Base-by-base conservation (phyloP, 192 early-diverging fungal species). In the Coemansia sp. region DNA sequence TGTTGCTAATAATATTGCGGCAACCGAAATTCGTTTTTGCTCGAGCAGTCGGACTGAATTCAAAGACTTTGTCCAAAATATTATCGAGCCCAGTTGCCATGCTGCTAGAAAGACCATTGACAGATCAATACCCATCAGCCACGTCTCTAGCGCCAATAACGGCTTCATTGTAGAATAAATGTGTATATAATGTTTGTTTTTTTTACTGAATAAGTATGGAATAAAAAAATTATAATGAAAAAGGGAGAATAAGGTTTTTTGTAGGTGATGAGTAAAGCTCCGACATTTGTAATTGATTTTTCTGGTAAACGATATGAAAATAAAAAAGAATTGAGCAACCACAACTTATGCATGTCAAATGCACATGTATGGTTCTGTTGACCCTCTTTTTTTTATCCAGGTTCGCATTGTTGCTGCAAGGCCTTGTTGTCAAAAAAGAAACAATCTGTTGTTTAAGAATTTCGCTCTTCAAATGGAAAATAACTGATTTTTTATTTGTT, bases 401-500 rank as follows among this genome's bases (percentile, higher is more conserved):
- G 22, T 28, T 28, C 22, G 22, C 22, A 28, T 28, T 28, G 22
- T 28, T 28, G 22, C 22, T 28, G 22, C 22, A 28, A 28, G 22
- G 22, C 1, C 22, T 41, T 41, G 39, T 41, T 41, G 39, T 12
- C 39, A 41, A 41, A 41, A 9, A n/a, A n/a, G n/a, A n/a, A 41
- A 9, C 11, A 41, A 9, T 41, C 11, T 12, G 39, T 41, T 41
- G 39, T 41, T 41, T 41, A 9, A 41, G 39, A 41, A 41, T 41
- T 41, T 41, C 11, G 1, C 2, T 9, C 39, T 28, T 5, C 7
- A 9, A 57, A 57, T 33, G 18, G 1, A 28, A 28, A 28, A 28
- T 57, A 57, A 57, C 33, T 22, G 20, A 33, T 15, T 60, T 17
- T 60, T 60, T 12, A 60, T 38, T 37, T 36, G 58, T 36, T 37